These are phyloP conservation scores for Penicillium silybi DNA, from an alignment of 495 filamentous ascomycete genomes.

Conservation along the genomic window DNA sequence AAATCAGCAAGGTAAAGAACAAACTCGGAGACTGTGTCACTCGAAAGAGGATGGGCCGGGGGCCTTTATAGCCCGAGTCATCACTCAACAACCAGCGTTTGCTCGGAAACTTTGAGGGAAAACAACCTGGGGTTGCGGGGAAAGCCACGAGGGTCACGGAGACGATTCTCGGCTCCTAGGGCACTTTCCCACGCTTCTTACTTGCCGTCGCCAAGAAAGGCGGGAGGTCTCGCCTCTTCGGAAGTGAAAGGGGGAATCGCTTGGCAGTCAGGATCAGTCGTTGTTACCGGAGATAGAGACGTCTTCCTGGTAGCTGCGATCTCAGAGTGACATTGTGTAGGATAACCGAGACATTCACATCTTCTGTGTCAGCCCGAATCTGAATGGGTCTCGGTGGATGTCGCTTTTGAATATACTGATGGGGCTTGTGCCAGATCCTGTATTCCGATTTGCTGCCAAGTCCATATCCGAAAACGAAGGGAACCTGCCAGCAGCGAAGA, in stretches of 20 bases:
- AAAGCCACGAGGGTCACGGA: not conserved
- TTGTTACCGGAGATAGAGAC: not conserved
- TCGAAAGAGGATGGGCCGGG: not conserved
- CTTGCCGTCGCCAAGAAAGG: slow-evolving; percentile 9
- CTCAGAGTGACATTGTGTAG: not conserved
- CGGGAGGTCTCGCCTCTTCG: not conserved
- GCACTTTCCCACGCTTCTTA: not conserved
- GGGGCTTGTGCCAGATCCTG: no score
- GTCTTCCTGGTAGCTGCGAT: no score
- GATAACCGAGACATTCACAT: not conserved
- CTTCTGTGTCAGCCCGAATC: no score
- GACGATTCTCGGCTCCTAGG: not conserved
- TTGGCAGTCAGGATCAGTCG: not conserved
- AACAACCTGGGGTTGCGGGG: slow-evolving; percentile 8
- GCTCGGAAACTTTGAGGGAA: not conserved
- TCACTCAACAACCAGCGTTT: not conserved
- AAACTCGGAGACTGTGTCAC: not conserved
- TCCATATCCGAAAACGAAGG: not conserved
- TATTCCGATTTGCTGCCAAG: not conserved
- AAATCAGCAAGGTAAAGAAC: not conserved
- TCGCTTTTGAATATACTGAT: not conserved
- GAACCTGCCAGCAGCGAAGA: not conserved
- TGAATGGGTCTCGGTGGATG: not conserved
- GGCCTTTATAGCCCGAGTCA: not conserved
- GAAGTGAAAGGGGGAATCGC: not conserved